phyloP scores from a whole-genome alignment of 176 grass and related monocot genomes.

The Carex myosuroides region DNA sequence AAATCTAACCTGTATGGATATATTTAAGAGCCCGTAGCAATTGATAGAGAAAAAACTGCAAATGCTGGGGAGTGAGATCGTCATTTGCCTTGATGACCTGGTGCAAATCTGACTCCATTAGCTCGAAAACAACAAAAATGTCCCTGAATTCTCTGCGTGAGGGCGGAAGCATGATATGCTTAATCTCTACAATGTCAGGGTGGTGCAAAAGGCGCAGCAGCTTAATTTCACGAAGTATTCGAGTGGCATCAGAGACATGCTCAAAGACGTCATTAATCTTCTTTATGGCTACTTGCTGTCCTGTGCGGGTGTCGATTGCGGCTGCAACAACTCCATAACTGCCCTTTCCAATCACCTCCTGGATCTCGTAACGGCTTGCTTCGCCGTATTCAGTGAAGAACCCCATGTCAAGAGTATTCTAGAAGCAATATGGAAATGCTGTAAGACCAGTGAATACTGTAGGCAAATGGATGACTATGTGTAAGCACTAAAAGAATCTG shows the following conservation, averaged over 20 bases:
- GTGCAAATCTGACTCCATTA: slow-evolving; percentile 81
- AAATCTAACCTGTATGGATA: slow-evolving; percentile 69
- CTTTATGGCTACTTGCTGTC: slow-evolving; percentile 75
- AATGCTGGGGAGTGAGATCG: slow-evolving; percentile 64
- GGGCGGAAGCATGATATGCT: slow-evolving; percentile 84
- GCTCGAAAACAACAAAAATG: slow-evolving; percentile 85
- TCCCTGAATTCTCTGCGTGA: slow-evolving; percentile 70
- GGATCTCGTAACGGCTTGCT: slow-evolving; percentile 59
- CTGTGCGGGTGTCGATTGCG: slow-evolving; percentile 58
- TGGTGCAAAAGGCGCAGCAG: slow-evolving; percentile 62
- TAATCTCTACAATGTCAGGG: slow-evolving; percentile 69
- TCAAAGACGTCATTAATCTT: slow-evolving; percentile 80
- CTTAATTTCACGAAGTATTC: slow-evolving; percentile 82
- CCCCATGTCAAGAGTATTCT: slow-evolving; percentile 46
- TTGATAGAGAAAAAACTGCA: slow-evolving; percentile 73
- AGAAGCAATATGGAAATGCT: slow-evolving; percentile 3
- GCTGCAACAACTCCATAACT: slow-evolving; percentile 82
- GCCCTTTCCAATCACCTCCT: slow-evolving; percentile 72
- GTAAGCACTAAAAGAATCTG: neutral
- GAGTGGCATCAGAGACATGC: slow-evolving; percentile 58
- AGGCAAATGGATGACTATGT: neutral
- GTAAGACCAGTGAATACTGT: neutral
- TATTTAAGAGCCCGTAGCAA: slow-evolving; percentile 78
- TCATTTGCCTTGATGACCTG: slow-evolving; percentile 74
- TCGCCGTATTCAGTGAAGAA: slow-evolving; percentile 93